Evolutionary conservation across 164 flowering plant species (phyloP).

Genomic region (Dillenia suffruticosa): DNA sequence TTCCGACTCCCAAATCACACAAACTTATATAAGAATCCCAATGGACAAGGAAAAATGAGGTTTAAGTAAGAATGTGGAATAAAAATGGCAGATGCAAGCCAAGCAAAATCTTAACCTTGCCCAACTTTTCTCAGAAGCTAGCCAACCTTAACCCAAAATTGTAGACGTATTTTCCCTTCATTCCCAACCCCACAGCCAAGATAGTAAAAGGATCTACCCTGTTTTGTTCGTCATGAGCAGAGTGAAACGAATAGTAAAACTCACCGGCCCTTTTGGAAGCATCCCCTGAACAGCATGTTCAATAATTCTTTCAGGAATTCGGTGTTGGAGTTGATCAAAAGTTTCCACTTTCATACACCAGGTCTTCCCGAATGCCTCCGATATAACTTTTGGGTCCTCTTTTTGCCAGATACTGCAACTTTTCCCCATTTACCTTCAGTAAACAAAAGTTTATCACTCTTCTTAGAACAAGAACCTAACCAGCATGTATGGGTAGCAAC

Average conservation of each 20-base stretch:
- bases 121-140: too few species aligned
- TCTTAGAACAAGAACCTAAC: too few species aligned
- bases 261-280: conserved; percentile 98
- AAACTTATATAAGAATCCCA: too few species aligned
- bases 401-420: conserved; percentile 95
- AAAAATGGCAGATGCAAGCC: too few species aligned
- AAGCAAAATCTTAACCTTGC: too few species aligned
- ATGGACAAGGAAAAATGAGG: too few species aligned
- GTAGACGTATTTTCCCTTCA: neutral
- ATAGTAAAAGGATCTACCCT: neutral
- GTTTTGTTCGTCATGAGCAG: neutral
- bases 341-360: conserved; percentile 95
- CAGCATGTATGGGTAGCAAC: too few species aligned
- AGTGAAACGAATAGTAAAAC: conserved; percentile 14
- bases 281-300: conserved; percentile 99
- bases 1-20: too few species aligned
- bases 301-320: conserved; percentile 96
- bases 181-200: neutral
- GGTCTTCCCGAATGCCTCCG: conserved; percentile 99
- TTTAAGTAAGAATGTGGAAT: too few species aligned
- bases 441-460: too few species aligned
- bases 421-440: conserved; percentile 87
- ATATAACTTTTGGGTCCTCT: conserved; percentile 88
- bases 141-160: too few species aligned
- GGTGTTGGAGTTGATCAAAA: conserved; percentile 88